A percentile compares a stretch with the other conserved stretches of the same genome.
Evolutionary conservation across 2,329 filamentous ascomycete genomes (phyloP).

Genomic region (Macrophomina pseudophaseolina): DNA sequence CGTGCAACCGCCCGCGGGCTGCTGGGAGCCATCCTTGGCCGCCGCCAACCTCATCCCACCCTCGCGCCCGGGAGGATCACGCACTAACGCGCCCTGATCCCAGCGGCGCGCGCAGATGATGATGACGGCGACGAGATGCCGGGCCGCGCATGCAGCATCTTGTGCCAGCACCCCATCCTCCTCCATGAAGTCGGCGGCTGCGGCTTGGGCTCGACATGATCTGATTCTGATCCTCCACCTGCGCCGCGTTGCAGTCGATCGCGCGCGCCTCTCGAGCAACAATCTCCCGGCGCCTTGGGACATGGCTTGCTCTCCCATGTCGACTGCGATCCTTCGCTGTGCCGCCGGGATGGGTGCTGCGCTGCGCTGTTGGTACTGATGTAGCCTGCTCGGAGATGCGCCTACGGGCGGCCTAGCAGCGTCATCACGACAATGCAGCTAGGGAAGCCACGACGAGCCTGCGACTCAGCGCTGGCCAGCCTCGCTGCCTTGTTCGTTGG

Average conservation of each 20-base stretch:
- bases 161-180: constrained; percentile 2
- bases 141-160: constrained; percentile 23
- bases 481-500: constrained; percentile 3
- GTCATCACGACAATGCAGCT: constrained; percentile 7
- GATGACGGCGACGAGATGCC: constrained; percentile 22
- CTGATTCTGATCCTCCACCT: constrained; percentile 21
- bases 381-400: constrained; percentile 14
- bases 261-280: constrained; percentile 16
- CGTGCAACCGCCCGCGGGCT: constrained; percentile 23
- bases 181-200: constrained; percentile 21
- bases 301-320: constrained; percentile 10
- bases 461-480: constrained; percentile 2
- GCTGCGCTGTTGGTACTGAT: constrained; percentile 14
- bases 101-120: constrained; percentile 21
- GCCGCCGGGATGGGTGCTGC: constrained; percentile 12
- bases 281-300: constrained; percentile 21
- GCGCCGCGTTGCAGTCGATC: constrained; percentile 19
- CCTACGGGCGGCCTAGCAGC: constrained; percentile 16
- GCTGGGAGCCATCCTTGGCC: constrained; percentile 22
- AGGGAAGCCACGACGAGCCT: constrained; percentile 16
- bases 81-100: constrained; percentile 24
- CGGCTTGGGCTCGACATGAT: constrained; percentile 13
- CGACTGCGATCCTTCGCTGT: constrained; percentile 22
- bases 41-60: constrained; percentile 24
- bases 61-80: constrained; percentile 24